phyloP scores from a whole-genome alignment of 2,329 filamentous ascomycete species.

The Calonectria honghensis region DNA sequence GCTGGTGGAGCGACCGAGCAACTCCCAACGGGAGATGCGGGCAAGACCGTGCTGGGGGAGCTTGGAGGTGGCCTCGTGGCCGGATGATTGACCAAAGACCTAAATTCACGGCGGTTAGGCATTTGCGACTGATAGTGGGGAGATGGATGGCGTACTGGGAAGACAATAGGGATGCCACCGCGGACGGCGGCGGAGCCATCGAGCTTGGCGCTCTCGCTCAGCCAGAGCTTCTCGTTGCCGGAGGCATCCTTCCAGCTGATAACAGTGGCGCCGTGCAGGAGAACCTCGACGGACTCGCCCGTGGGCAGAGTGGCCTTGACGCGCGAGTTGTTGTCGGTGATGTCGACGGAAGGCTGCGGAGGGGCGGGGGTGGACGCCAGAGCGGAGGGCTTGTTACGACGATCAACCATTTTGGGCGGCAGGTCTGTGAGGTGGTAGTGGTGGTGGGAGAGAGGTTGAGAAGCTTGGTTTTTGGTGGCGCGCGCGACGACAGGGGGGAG shows the following conservation, averaged over 20 bases:
- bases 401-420: conserved; percentile 79
- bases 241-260: conserved; percentile 91
- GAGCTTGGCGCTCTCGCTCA: conserved; percentile 86
- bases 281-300: conserved; percentile 88
- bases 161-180: conserved; percentile 94
- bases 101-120: conserved; percentile 57
- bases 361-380: conserved; percentile 85
- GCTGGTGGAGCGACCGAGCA: conserved; percentile 85
- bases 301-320: conserved; percentile 89
- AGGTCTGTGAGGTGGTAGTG: conserved; percentile 3
- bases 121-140: background rate
- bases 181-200: conserved; percentile 93
- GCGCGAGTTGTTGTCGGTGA: conserved; percentile 81
- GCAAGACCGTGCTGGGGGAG: conserved; percentile 97
- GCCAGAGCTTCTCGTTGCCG: conserved; percentile 88
- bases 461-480: background rate
- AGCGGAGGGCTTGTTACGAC: conserved; percentile 87
- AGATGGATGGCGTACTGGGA: conserved; percentile 80
- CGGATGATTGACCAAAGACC: conserved; percentile 90
- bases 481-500: background rate
- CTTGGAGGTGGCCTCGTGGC: conserved; percentile 83
- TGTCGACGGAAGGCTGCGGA: conserved; percentile 84
- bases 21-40: conserved; percentile 93
- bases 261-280: conserved; percentile 95
- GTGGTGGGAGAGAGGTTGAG: background rate